These are phyloP conservation scores for Arthrobotrys musiformis DNA, from an alignment of 2,329 filamentous ascomycete species.

Conservation along the genomic window DNA sequence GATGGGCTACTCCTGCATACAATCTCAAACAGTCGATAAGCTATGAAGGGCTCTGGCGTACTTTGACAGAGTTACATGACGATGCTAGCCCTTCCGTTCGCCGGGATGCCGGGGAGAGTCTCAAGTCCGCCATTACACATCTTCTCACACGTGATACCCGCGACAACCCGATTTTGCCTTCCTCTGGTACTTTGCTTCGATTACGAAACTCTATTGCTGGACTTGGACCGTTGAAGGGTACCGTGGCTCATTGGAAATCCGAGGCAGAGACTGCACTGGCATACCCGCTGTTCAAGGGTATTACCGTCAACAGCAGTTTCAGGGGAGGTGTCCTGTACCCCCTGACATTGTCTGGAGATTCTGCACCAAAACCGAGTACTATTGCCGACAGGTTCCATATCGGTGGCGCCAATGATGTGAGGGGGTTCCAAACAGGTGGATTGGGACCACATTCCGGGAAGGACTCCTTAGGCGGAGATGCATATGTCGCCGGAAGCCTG, in stretches of 20 bases:
- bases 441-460: conserved; percentile 86
- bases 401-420: conserved; percentile 91
- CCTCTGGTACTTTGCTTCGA: conserved; percentile 81
- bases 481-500: conserved; percentile 88
- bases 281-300: conserved; percentile 67
- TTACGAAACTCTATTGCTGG: conserved; percentile 86
- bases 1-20: conserved; percentile 69
- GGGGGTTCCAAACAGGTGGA: conserved; percentile 89
- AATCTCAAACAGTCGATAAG: conserved; percentile 80
- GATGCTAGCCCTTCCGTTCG: conserved; percentile 84
- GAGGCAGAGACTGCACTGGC: conserved; percentile 73
- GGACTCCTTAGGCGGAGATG: conserved; percentile 89
- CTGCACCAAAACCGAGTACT: conserved; percentile 71
- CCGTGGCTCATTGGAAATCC: conserved; percentile 94
- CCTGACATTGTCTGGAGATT: conserved; percentile 71
- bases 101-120: conserved; percentile 85
- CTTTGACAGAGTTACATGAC: conserved; percentile 80
- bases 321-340: conserved; percentile 86
- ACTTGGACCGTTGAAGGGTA: conserved; percentile 81
- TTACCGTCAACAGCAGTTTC: conserved; percentile 84
- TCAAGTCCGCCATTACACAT: conserved; percentile 88
- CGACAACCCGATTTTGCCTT: conserved; percentile 85
- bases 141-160: conserved; percentile 82
- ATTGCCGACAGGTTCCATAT: conserved; percentile 96
- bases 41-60: conserved; percentile 86